These are phyloP conservation scores for Ramichloridium luteum DNA, from an alignment of 2,329 filamentous ascomycete genomes.

Conservation along the genomic window DNA sequence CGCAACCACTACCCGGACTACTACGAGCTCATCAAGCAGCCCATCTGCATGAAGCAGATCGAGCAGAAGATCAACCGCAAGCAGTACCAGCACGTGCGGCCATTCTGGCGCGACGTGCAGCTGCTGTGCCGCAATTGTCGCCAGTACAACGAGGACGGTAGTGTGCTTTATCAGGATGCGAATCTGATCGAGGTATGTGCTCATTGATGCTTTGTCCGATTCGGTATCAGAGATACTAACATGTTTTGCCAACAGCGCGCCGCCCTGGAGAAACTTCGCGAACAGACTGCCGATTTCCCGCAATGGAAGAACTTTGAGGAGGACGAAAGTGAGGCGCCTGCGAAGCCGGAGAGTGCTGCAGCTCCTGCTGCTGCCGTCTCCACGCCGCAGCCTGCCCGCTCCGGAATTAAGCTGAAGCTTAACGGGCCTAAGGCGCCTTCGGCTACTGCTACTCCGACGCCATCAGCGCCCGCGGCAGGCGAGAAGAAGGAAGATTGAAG, in stretches of 20 bases:
- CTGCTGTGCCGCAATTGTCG: slow-evolving; percentile 82
- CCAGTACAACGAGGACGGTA: slow-evolving; percentile 94
- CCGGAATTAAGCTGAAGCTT: slow-evolving; percentile 58
- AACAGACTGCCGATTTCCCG: slow-evolving; percentile 43
- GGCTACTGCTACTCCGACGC: slow-evolving; percentile 7
- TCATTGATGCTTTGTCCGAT: neutral
- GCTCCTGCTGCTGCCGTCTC: slow-evolving; percentile 42
- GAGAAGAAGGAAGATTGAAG: too few relatives aligned
- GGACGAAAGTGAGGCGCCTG: slow-evolving; percentile 30
- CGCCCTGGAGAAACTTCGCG: slow-evolving; percentile 40
- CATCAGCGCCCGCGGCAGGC: slow-evolving; percentile 11
- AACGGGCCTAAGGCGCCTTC: slow-evolving; percentile 24
- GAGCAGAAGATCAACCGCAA: slow-evolving; percentile 91
- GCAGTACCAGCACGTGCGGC: slow-evolving; percentile 70
- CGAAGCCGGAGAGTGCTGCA: slow-evolving; percentile 18
- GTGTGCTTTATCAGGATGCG: slow-evolving; percentile 81
- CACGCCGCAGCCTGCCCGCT: slow-evolving; percentile 45
- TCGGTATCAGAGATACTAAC: slow-evolving; percentile 4
- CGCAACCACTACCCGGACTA: slow-evolving; percentile 89
- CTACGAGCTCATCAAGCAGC: slow-evolving; percentile 81
- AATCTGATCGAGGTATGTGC: slow-evolving; percentile 69
- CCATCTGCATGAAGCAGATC: slow-evolving; percentile 94
- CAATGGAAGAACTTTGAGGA: slow-evolving; percentile 46
- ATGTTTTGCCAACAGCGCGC: slow-evolving; percentile 18
- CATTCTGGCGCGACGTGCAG: slow-evolving; percentile 71